phyloP scores from a whole-genome alignment of 2,329 filamentous ascomycete genomes.

The Sordariomycetes sp. region DNA sequence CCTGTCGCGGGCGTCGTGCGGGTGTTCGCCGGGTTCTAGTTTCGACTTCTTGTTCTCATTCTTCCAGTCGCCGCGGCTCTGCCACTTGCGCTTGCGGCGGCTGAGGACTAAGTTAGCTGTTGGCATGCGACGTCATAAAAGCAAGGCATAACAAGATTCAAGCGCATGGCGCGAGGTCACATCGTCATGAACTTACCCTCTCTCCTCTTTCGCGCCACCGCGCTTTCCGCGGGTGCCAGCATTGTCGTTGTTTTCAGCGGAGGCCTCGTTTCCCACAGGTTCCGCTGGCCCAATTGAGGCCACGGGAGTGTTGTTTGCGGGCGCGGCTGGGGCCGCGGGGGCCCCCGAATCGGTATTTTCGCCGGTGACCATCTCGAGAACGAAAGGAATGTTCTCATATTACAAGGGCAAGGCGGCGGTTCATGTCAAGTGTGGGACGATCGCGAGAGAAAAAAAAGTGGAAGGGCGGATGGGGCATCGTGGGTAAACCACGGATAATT shows the following conservation, averaged over 20 bases:
- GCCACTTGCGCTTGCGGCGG: background rate
- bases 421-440: background rate
- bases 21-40: conserved; percentile 7
- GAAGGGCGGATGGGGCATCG: background rate
- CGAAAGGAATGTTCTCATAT: background rate
- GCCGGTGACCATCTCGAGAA: conserved; percentile 4
- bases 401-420: background rate
- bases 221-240: background rate
- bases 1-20: conserved; percentile 8
- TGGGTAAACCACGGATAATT: conserved; percentile 1
- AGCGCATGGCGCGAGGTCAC: background rate
- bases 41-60: conserved; percentile 6
- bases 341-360: background rate
- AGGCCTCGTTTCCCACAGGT: background rate
- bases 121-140: conserved; percentile 1
- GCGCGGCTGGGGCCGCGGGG: background rate
- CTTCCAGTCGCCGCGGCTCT: background rate
- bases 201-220: background rate
- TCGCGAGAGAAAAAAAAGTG: background rate
- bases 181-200: background rate
- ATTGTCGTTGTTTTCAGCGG: background rate
- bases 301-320: background rate
- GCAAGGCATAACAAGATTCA: background rate
- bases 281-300: background rate
- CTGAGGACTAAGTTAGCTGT: conserved; percentile 1